Base-by-base conservation (phyloP, 2,329 filamentous ascomycete genomes). In the Botrytis medusae region DNA sequence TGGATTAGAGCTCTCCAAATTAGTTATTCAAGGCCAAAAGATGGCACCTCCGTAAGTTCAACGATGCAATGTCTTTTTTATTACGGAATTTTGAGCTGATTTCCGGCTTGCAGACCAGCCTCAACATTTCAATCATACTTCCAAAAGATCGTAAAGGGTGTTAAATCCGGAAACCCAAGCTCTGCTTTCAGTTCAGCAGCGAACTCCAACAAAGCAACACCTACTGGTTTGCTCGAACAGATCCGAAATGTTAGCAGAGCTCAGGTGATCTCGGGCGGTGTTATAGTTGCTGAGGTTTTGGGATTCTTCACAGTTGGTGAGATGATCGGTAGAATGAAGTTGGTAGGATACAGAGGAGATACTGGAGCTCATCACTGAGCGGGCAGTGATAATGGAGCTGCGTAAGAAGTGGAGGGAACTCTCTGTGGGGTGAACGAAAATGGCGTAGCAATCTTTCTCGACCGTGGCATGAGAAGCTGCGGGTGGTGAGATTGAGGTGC, bases 261-360 rank as follows among this genome's bases (percentile, higher is more conserved):
- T 78, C 91, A 97, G 84, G 82, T 95, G 79, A 88, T 88, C 72
- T 84, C 92, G 71, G 92, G 88, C 74, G 93, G 92, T 79, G 92
- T 99, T 74, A 86, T 98, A 75, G 84, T 87, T 65, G 95, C 95
- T 73, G 95, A 99, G 86, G 88, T 94, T 69, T 85, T 99, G 78
- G 96, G 96, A 75, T 99, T 99, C 89, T 99, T 98, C 89, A 97
- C 95, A 75, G 90, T 98, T 72, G 96, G 96, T 77, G 95, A 98
- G 88, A 98, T 99, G 84, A 91, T 99, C 80, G 96, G 96, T 80
- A 90, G 95, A 81, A 90, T 96, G 86, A 98, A 99, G 92, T 84
- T 99, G 79, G 88, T 99, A 79, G 96, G 96, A 77, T 99, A 99
- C 88, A 89, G 88, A 84, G 92, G 93, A 82, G 89, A 93, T 82